A percentile compares a stretch with the other conserved stretches of the same genome.
phyloP scores from a whole-genome alignment of 331 rosid species.

The Rhamnella rubrinervis region DNA sequence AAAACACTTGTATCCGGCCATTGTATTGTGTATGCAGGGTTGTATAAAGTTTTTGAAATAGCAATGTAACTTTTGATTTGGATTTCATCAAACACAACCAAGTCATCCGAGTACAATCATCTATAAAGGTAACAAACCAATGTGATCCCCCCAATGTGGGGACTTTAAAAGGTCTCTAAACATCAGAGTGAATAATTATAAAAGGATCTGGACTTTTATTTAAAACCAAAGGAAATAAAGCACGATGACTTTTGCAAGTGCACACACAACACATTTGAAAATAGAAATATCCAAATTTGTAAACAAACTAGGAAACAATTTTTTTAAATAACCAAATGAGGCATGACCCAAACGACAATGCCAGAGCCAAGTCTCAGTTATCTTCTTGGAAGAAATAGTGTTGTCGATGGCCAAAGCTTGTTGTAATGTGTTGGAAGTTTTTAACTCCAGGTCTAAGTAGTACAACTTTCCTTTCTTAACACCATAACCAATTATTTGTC shows the following conservation, averaged over 20 bases:
- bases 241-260: too few relatives aligned
- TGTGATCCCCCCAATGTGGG: too few relatives aligned
- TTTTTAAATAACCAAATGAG: neutral
- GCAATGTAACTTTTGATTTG: neutral
- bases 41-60: neutral
- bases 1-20: neutral
- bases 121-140: conserved; percentile 8
- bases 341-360: neutral
- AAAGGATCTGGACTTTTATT: too few relatives aligned
- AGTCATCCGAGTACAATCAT: neutral
- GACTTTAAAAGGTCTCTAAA: too few relatives aligned
- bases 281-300: neutral
- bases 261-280: too few relatives aligned
- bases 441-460: neutral
- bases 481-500: neutral
- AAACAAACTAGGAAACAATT: neutral
- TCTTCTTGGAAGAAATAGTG: neutral
- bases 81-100: neutral
- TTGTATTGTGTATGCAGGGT: neutral
- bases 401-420: too few relatives aligned
- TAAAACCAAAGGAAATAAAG: too few relatives aligned
- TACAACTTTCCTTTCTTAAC: neutral
- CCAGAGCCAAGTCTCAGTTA: neutral
- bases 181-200: too few relatives aligned
- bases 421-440: too few relatives aligned